Percentiles rank a stretch among this genome's conserved stretches.
Conservation (phyloP, 768 basidiomycete species). For the Lactarius quietus region DNA sequence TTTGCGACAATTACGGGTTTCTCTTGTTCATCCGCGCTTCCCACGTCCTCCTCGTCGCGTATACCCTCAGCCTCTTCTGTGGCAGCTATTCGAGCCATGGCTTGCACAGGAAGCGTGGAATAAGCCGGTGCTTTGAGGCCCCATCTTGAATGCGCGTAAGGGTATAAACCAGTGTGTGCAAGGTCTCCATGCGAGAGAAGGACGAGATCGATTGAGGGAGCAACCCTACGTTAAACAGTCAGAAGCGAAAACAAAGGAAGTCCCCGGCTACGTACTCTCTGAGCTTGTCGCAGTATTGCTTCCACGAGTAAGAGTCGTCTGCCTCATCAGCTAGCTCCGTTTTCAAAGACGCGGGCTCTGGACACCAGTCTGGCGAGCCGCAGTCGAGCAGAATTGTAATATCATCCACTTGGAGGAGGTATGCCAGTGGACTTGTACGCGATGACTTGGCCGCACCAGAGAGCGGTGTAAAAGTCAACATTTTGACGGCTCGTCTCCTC, state of each 20-base stretch:
- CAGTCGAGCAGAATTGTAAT: constrained; percentile 92
- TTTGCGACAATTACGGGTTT: neutral
- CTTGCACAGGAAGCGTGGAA: constrained; percentile 91
- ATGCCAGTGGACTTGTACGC: constrained; percentile 63
- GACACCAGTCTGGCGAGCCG: constrained; percentile 85
- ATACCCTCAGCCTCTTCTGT: constrained; percentile 84
- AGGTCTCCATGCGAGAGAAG: constrained; percentile 93
- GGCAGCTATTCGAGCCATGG: constrained; percentile 90
- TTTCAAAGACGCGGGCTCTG: constrained; percentile 41
- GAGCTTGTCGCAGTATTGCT: constrained; percentile 61
- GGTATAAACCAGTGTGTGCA: constrained; percentile 84
- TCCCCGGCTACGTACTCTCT: constrained; percentile 53
- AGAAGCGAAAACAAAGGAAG: neutral
- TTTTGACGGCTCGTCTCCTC: constrained; percentile 31
- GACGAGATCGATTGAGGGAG: constrained; percentile 83
- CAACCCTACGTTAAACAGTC: constrained; percentile 47
- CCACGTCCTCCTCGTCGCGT: constrained; percentile 68
- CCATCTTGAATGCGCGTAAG: constrained; percentile 88
- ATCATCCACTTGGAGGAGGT: constrained; percentile 92
- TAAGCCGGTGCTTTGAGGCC: constrained; percentile 88
- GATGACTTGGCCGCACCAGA: constrained; percentile 76
- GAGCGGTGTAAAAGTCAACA: constrained; percentile 95
- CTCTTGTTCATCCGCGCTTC: constrained; percentile 1
- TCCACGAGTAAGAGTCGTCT: constrained; percentile 46
- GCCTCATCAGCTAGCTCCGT: constrained; percentile 33